phyloP scores from a whole-genome alignment of 192 early-diverging fungal genomes.

The Diversispora epigaea region DNA sequence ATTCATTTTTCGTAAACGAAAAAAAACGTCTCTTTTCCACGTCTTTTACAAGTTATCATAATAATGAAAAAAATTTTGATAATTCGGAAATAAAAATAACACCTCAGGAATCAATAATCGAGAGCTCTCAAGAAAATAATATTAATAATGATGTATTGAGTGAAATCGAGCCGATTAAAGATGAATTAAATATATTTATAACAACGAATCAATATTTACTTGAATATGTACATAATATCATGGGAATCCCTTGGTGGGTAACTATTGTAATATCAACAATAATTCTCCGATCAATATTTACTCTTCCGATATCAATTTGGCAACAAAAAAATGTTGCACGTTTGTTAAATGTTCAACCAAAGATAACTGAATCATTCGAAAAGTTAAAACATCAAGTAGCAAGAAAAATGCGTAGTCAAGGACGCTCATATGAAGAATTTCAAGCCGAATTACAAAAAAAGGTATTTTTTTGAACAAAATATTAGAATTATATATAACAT shows the following conservation, averaged over 20 bases:
- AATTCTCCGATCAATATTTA: constrained; percentile 49
- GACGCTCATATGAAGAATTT: constrained; percentile 46
- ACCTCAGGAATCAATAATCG: no score
- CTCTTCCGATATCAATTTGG: constrained; percentile 59
- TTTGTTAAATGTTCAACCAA: constrained; percentile 49
- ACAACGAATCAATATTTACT: constrained; percentile 47
- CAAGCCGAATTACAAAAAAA: constrained; percentile 47
- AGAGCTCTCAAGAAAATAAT: no score
- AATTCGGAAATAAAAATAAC: no score
- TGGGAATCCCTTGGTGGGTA: constrained; percentile 59
- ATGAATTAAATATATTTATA: constrained; percentile 40
- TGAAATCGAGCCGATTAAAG: neutral
- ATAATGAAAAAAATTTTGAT: no score
- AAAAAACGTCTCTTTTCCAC: no score
- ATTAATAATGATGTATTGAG: no score
- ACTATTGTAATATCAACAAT: constrained; percentile 52
- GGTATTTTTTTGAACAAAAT: constrained; percentile 35
- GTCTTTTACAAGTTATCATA: no score
- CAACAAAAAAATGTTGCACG: constrained; percentile 53
- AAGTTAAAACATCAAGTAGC: constrained; percentile 49
- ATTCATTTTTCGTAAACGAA: no score
- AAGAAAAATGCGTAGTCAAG: constrained; percentile 40
- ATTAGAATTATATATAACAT: neutral
- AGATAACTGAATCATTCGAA: constrained; percentile 49
- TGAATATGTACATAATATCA: constrained; percentile 40